These are phyloP conservation scores for Penicillium sp. DNA, from an alignment of 2,329 filamentous ascomycete genomes.

Conservation along the genomic window DNA sequence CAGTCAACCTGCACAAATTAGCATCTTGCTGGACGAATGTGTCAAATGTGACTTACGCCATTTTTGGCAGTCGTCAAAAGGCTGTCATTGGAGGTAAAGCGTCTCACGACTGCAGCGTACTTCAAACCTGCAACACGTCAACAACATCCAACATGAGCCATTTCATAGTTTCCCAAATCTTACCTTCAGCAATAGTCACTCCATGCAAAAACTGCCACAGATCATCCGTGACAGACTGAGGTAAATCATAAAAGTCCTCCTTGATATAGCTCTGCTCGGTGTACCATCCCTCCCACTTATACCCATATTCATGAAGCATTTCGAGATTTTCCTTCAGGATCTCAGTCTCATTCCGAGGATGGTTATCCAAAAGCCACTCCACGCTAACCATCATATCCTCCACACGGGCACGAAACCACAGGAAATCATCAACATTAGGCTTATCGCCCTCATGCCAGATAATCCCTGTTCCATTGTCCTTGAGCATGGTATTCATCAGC, in stretches of 20 bases:
- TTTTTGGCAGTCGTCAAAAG: conserved; percentile 42
- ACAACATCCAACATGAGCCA: neutral
- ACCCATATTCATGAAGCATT: conserved; percentile 41
- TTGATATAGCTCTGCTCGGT: conserved; percentile 38
- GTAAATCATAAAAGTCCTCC: conserved; percentile 36
- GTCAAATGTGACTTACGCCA: conserved; percentile 26
- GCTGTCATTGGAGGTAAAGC: conserved; percentile 47
- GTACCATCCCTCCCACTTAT: conserved; percentile 46
- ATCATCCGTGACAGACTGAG: conserved; percentile 29
- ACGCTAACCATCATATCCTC: conserved; percentile 49
- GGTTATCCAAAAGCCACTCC: conserved; percentile 52
- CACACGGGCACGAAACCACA: conserved; percentile 42
- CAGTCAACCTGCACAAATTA: conserved; percentile 36
- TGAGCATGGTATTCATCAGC: conserved; percentile 57
- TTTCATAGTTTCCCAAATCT: neutral
- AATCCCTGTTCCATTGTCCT: conserved; percentile 54
- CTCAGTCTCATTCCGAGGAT: conserved; percentile 39
- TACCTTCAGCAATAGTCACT: conserved; percentile 48
- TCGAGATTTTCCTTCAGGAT: conserved; percentile 47
- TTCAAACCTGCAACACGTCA: conserved; percentile 39
- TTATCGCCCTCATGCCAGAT: conserved; percentile 46
- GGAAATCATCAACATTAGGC: conserved; percentile 36
- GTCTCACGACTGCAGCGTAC: conserved; percentile 46
- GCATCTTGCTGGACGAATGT: neutral
- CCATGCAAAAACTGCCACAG: conserved; percentile 48